These are phyloP conservation scores for Solanum verrucosum DNA, from an alignment of 257 asterid species.

Conservation along the genomic window DNA sequence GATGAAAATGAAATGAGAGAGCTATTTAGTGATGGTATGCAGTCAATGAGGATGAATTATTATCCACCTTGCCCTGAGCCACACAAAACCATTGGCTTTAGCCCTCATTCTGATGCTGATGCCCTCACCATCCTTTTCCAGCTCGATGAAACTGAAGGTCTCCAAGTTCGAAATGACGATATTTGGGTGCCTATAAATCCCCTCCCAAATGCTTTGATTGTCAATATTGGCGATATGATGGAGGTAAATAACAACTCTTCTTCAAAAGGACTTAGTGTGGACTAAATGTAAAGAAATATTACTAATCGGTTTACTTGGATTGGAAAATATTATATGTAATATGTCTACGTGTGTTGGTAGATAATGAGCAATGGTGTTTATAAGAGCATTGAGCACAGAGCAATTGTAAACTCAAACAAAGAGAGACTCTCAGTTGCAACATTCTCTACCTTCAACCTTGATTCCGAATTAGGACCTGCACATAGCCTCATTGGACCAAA, in stretches of 20 bases:
- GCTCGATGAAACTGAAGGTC: slow-evolving; percentile 41
- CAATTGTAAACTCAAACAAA: slow-evolving; percentile 27
- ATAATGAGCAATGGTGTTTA: slow-evolving; percentile 43
- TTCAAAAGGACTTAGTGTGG: too few relatives aligned
- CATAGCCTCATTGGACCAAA: slow-evolving; percentile 23
- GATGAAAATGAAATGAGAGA: slow-evolving; percentile 22
- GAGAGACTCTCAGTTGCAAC: slow-evolving; percentile 52
- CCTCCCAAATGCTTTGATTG: slow-evolving; percentile 33
- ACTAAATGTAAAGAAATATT: too few relatives aligned
- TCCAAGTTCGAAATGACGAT: slow-evolving; percentile 35
- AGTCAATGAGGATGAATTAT: slow-evolving; percentile 39
- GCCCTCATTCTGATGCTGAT: slow-evolving; percentile 47
- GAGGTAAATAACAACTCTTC: slow-evolving; percentile 18
- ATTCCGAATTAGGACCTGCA: slow-evolving; percentile 41
- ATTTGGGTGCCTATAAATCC: slow-evolving; percentile 38
- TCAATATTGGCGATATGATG: slow-evolving; percentile 47
- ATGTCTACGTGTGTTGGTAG: slow-evolving; percentile 4
- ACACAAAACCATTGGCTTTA: slow-evolving; percentile 26
- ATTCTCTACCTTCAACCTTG: slow-evolving; percentile 32
- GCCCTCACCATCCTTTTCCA: slow-evolving; percentile 45
- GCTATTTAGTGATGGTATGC: slow-evolving; percentile 27
- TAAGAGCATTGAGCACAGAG: slow-evolving; percentile 47
- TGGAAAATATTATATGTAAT: too few relatives aligned
- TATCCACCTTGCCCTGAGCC: slow-evolving; percentile 58
- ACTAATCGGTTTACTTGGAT: too few relatives aligned